Base-by-base conservation (phyloP, 441 rosid genomes). In the Bocquillonia castaneifolia region DNA sequence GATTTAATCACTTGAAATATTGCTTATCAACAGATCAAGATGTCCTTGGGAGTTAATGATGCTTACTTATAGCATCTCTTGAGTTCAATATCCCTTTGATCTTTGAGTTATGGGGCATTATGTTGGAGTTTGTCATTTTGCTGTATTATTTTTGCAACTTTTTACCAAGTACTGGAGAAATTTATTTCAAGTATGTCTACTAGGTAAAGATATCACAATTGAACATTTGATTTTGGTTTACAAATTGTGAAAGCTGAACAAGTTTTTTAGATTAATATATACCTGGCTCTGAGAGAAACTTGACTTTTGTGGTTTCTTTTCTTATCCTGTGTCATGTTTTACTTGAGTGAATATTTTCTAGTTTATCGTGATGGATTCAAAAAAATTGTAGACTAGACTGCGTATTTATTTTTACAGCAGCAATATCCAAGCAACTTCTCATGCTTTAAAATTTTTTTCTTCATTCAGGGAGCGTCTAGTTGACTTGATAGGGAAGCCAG, bases 401-500 rank as follows among this genome's bases (percentile, higher is more conserved):
- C 22, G 37, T 44, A 5, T 66, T 59, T 66, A 10, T 6, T 65
- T 8, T 68, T 63, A 10, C 14, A 22, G 57, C 40, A 62, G 45
- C 51, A 56, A 67, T 66, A 42, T 64, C 23, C 13, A 10, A 37
- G 37, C 32, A 66, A 63, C 55, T 50, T 71, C 53, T 79, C 29
- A 71, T 62, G 68, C 63, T 71, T 52, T 67, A 17, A 57, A 54
- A 55, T 59, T 72, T 10, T 56, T 44, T 40, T 76, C 37, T 75
- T 18, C n/a, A 56, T 88, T 74, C 96, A 90, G 98, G 92, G 99
- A 95, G 77, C 89, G 81, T 83, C 79, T 90, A 73, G 87, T 95
- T 80, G 99, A 95, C 80, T 90, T 95, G 80, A 80, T 88, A 63
- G 93, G 87, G 76, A 90, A 81, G 80, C 96, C 99, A 53, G 98